phyloP scores from a whole-genome alignment of 2,329 filamentous ascomycete genomes.

The Fusarium staphyleae region DNA sequence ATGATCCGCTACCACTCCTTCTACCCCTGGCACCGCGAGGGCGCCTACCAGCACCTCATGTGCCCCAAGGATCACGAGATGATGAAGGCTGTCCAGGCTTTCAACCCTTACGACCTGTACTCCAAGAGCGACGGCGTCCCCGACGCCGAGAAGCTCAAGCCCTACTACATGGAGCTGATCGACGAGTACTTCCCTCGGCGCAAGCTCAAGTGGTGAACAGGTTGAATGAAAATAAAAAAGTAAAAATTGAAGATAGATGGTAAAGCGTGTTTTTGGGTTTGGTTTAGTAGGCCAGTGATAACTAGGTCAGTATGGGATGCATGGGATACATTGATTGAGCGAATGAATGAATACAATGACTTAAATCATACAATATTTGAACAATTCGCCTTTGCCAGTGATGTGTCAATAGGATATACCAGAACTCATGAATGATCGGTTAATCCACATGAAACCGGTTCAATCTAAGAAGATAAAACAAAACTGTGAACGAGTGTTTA shows the following conservation, averaged over 20 bases:
- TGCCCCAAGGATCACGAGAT: slow-evolving; percentile 80
- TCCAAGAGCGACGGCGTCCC: slow-evolving; percentile 88
- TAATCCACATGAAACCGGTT: too few species aligned
- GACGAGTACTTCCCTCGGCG: slow-evolving; percentile 53
- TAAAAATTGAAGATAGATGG: slow-evolving; percentile 7
- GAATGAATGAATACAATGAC: slow-evolving; percentile 20
- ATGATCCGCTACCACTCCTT: slow-evolving; percentile 96
- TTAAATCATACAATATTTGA: neutral
- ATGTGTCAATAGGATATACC: too few species aligned
- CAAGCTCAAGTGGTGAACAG: slow-evolving; percentile 49
- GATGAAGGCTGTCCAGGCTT: slow-evolving; percentile 81
- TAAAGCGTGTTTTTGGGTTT: slow-evolving; percentile 6
- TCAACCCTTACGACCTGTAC: slow-evolving; percentile 92
- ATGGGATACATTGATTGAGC: slow-evolving; percentile 20
- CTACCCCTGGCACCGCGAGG: slow-evolving; percentile 88
- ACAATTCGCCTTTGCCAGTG: neutral
- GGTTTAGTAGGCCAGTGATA: slow-evolving; percentile 5
- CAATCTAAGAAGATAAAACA: too few species aligned
- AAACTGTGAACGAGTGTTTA: too few species aligned
- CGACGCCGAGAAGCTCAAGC: slow-evolving; percentile 76
- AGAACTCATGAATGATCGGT: neutral
- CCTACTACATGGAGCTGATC: slow-evolving; percentile 54
- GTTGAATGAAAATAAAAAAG: neutral
- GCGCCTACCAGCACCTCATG: slow-evolving; percentile 85
- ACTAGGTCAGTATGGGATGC: slow-evolving; percentile 7